These are phyloP conservation scores for Oemleria cerasiformis DNA, from an alignment of 306 rosid genomes.

Conservation along the genomic window DNA sequence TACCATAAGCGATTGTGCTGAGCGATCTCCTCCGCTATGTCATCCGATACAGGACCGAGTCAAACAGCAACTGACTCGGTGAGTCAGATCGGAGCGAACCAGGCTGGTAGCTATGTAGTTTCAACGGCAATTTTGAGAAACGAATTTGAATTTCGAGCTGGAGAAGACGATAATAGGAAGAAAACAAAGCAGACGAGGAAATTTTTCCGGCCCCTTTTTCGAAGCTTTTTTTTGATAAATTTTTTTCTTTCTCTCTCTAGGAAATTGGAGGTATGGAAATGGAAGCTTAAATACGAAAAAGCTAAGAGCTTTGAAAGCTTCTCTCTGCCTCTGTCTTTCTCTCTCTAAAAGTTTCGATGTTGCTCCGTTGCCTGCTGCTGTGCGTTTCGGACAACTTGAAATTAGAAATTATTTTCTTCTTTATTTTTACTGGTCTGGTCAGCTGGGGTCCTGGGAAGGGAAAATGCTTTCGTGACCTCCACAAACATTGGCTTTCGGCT, in stretches of 20 bases:
- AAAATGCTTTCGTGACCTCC: constrained; percentile 59
- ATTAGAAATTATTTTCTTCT: neutral
- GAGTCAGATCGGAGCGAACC: constrained; percentile 44
- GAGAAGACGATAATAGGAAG: constrained; percentile 47
- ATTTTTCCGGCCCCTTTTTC: constrained; percentile 1
- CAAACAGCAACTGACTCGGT: constrained; percentile 12
- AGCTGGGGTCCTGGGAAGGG: constrained; percentile 41
- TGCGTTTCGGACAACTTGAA: constrained; percentile 33
- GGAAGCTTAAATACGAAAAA: constrained; percentile 32
- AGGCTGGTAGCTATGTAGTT: constrained; percentile 31
- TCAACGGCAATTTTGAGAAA: constrained; percentile 35
- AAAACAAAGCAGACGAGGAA: constrained; percentile 39
- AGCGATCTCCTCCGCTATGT: constrained; percentile 64
- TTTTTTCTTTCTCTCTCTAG: constrained; percentile 4
- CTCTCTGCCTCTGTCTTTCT: constrained; percentile 32
- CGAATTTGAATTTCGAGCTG: constrained; percentile 41
- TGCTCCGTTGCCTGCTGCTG: constrained; percentile 33
- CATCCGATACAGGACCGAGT: constrained; percentile 71
- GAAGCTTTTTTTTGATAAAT: constrained; percentile 19
- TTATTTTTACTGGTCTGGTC: constrained; percentile 22
- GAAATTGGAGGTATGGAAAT: constrained; percentile 33
- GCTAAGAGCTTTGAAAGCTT: constrained; percentile 29
- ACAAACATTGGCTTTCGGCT: constrained; percentile 37
- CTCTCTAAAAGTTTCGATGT: constrained; percentile 24
- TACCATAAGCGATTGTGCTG: constrained; percentile 83